phyloP scores from a whole-genome alignment of 495 filamentous ascomycete species.

The Talaromyces liani region DNA sequence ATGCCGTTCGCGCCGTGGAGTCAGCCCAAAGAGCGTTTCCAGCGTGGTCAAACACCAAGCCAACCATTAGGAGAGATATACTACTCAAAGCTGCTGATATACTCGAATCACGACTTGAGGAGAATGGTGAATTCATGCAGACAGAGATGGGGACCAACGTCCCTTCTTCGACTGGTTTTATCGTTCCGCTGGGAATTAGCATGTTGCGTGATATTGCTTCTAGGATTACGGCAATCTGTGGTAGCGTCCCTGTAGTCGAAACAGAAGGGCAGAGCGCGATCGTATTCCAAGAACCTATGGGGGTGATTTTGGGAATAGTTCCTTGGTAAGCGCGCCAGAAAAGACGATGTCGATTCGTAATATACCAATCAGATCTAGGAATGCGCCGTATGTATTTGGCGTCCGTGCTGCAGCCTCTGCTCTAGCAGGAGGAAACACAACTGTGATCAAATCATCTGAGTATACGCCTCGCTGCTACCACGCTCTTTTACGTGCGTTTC shows the following conservation, averaged over 20 bases:
- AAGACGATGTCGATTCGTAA: not conserved
- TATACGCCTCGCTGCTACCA: conserved; percentile 68
- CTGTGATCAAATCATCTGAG: conserved; percentile 72
- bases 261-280: conserved; percentile 54
- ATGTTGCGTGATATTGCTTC: conserved; percentile 67
- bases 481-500: conserved; percentile 60
- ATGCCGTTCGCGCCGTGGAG: conserved; percentile 52
- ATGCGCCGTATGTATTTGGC: conserved; percentile 57
- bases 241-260: conserved; percentile 49
- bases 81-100: conserved; percentile 65
- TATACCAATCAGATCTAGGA: conserved; percentile 16
- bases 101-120: conserved; percentile 52
- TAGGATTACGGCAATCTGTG: conserved; percentile 51
- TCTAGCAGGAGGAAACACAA: conserved; percentile 73
- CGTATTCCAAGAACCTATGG: conserved; percentile 71
- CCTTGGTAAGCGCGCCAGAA: conserved; percentile 50
- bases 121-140: conserved; percentile 54
- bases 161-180: conserved; percentile 43
- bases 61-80: conserved; percentile 59
- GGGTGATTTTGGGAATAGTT: conserved; percentile 73
- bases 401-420: conserved; percentile 63
- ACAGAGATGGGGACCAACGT: conserved; percentile 64
- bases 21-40: conserved; percentile 58
- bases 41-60: conserved; percentile 59
- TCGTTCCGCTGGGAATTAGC: conserved; percentile 42